Conservation (phyloP, 1,284 basidiomycete species). For the Athelia psychrophila region DNA sequence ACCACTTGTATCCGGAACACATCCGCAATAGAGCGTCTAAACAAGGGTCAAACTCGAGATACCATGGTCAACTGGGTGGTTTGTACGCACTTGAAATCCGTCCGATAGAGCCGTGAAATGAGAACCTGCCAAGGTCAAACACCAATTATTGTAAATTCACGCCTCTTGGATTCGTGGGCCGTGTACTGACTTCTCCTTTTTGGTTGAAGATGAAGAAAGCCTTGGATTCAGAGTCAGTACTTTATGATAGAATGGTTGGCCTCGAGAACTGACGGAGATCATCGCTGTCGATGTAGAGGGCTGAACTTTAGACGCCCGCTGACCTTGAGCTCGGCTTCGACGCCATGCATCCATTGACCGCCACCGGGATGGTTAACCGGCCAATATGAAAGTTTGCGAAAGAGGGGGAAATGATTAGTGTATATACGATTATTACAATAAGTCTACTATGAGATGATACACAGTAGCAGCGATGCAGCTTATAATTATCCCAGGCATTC, state of each 20-base stretch:
- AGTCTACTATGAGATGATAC: too few relatives aligned
- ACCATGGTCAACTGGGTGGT: constrained; percentile 1
- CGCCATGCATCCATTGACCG: too few relatives aligned
- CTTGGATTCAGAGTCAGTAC: constrained; percentile 33
- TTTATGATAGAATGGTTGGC: neutral
- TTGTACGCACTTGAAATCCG: constrained; percentile 84
- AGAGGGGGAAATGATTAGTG: too few relatives aligned
- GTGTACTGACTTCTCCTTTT: constrained; percentile 80
- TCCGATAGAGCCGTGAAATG: constrained; percentile 89
- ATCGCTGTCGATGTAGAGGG: neutral
- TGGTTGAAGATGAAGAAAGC: constrained; percentile 99
- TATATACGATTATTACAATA: too few relatives aligned
- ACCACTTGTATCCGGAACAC: constrained; percentile 98
- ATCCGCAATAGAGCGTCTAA: constrained; percentile 93
- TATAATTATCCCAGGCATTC: too few relatives aligned
- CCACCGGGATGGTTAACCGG: too few relatives aligned
- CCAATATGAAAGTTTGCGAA: too few relatives aligned
- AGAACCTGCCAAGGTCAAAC: constrained; percentile 64
- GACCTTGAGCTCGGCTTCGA: too few relatives aligned
- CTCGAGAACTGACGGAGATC: constrained; percentile 3
- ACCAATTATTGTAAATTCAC: constrained; percentile 2
- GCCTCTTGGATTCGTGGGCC: neutral
- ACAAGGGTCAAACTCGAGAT: constrained; percentile 12
- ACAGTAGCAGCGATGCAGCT: too few relatives aligned
- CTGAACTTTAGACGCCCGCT: too few relatives aligned